Evolutionary conservation across 2,329 filamentous ascomycete genomes (phyloP), one percentile per base, ranked within the genome.

Genomic region (Spiromastix sp.): DNA sequence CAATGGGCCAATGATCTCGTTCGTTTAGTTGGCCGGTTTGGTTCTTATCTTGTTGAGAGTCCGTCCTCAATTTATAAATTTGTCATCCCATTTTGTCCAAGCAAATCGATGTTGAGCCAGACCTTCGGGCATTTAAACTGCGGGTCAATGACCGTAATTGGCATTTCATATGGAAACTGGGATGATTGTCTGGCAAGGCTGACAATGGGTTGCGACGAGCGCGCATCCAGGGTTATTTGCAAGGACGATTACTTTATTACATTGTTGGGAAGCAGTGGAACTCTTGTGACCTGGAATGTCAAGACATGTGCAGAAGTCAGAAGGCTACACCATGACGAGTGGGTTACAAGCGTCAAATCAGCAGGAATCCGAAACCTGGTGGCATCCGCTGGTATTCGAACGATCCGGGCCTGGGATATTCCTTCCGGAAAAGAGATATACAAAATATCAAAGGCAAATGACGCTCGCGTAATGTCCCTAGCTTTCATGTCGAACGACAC

Each of bases 1-100:
- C 42, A 32, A 10, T 62, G 59, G 60, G 46, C 52, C 1, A 43
- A 37, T 1, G 61, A 64, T 37, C 40, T 63, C 5, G 36, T 57
- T 6, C 56, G 54, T 35, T 40, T 64, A 7, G 33, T 58, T 10
- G 57, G 56, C 5, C 60, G 59, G 30, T 64, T 62, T 38, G 52
- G 54, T 3, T 28, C 10, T 5, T 40, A 43, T 25, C 34, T 63
- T 8, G 20, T 36, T 1, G 24, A 33, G 20, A 38, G 48, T 5
- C 59, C 61, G 0, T 42, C 51, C 4, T 37, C 52, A 0, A 63
- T 66, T 21, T 57, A 61, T 39, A 55, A 56, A 28, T 40, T 49
- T 2, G 54, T 66, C 6, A 57, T 60, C 2, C 56, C 59, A 2
- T 55, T 67, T 26, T 65, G 61, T 39, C 61, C 63, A 0, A 22